Conservation (phyloP, 495 filamentous ascomycete genomes). For the Penicillium turbatum region DNA sequence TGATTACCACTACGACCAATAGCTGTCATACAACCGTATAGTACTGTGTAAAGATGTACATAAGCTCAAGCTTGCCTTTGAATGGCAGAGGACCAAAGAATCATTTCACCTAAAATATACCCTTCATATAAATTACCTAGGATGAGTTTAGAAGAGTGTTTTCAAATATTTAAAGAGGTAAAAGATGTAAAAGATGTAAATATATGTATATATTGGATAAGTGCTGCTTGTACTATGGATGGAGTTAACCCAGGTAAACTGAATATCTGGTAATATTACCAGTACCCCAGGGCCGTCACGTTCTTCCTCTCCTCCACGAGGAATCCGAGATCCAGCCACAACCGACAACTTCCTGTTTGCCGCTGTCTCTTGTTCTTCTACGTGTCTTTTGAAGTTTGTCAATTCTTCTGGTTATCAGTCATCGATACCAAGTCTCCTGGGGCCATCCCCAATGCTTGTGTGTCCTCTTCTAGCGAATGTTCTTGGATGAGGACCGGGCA, state of each 20-base stretch:
- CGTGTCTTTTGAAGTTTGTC: neutral
- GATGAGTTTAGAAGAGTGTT: too few species aligned
- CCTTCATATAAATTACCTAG: too few species aligned
- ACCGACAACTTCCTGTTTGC: conserved; percentile 11
- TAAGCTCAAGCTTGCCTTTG: too few species aligned
- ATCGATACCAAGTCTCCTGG: neutral
- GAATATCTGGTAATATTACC: neutral
- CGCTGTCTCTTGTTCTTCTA: neutral
- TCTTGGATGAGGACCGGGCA: conserved; percentile 1
- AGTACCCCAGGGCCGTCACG: conserved; percentile 9
- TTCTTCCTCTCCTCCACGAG: conserved; percentile 25
- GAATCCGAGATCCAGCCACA: conserved; percentile 27
- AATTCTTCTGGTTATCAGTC: neutral
- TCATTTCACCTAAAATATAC: too few species aligned
- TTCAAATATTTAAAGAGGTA: too few species aligned
- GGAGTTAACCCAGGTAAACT: neutral
- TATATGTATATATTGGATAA: neutral
- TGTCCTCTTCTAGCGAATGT: neutral
- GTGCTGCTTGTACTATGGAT: neutral
- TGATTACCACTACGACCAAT: neutral
- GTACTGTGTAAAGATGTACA: too few species aligned
- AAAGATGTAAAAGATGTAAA: neutral
- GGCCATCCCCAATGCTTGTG: neutral
- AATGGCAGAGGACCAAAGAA: too few species aligned
- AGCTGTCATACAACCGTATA: neutral